phyloP scores from a whole-genome alignment of 106 monocot genomes.

The Gastrodia elata region DNA sequence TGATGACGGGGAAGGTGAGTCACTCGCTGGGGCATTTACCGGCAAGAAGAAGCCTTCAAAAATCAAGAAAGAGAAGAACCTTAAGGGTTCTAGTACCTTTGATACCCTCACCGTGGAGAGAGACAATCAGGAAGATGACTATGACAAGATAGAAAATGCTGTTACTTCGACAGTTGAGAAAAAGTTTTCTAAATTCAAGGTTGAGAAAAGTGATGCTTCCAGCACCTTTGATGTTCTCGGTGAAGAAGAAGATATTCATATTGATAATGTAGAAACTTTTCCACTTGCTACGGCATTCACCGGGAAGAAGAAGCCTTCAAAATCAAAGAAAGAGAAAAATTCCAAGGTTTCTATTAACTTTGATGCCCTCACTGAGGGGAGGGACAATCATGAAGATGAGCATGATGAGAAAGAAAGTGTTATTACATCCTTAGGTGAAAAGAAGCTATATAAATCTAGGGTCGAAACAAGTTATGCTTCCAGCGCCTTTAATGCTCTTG shows the following conservation, averaged over 20 bases:
- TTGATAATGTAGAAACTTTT: not conserved
- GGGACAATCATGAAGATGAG: constrained; percentile 24
- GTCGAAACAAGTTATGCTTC: not conserved
- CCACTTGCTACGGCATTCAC: too few relatives aligned
- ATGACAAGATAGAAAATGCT: too few relatives aligned
- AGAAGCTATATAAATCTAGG: not conserved
- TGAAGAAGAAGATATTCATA: not conserved
- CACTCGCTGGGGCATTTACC: too few relatives aligned
- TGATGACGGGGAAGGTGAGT: too few relatives aligned
- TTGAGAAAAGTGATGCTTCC: not conserved
- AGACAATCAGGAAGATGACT: too few relatives aligned
- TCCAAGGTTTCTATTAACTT: not conserved
- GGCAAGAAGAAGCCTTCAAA: too few relatives aligned
- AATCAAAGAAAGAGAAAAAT: not conserved
- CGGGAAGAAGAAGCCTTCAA: too few relatives aligned
- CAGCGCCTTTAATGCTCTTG: not conserved
- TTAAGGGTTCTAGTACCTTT: too few relatives aligned
- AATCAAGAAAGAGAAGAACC: too few relatives aligned
- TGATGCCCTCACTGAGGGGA: not conserved
- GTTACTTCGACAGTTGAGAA: not conserved
- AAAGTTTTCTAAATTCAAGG: not conserved
- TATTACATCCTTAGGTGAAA: constrained; percentile 4
- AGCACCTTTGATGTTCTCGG: not conserved
- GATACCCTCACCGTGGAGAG: too few relatives aligned
- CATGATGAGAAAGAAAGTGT: constrained; percentile 40